Conservation (phyloP, 2,329 filamentous ascomycete species). For the Decorospora gaudefroyi region DNA sequence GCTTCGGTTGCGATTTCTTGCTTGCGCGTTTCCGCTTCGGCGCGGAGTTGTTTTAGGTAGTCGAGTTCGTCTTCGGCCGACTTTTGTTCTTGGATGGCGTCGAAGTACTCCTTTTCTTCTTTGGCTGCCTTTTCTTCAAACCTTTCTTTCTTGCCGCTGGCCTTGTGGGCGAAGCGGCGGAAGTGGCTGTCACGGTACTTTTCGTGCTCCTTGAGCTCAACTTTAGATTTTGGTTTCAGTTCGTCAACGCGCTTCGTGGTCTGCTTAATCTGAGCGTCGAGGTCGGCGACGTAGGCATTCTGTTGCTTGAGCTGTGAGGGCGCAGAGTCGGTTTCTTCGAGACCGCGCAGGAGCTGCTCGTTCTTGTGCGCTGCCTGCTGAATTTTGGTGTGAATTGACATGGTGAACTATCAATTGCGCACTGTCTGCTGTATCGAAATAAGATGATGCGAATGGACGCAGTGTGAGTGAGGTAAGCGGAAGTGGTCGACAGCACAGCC, state of each 20-base stretch:
- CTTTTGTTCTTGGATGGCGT: slow-evolving; percentile 42
- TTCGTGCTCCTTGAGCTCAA: slow-evolving; percentile 39
- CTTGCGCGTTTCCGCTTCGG: slow-evolving; percentile 30
- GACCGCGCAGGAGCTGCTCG: slow-evolving; percentile 30
- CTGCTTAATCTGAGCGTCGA: slow-evolving; percentile 28
- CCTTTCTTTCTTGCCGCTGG: slow-evolving; percentile 32
- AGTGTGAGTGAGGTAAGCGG: background rate
- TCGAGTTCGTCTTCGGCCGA: slow-evolving; percentile 38
- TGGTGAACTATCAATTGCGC: slow-evolving; percentile 1
- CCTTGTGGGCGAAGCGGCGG: slow-evolving; percentile 41
- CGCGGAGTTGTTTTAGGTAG: slow-evolving; percentile 30
- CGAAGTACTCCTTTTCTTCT: slow-evolving; percentile 45
- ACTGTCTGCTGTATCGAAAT: background rate
- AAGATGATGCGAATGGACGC: background rate
- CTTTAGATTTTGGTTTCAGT: slow-evolving; percentile 24
- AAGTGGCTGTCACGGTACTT: slow-evolving; percentile 44
- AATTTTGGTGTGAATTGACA: slow-evolving; percentile 34
- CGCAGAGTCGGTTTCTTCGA: slow-evolving; percentile 38
- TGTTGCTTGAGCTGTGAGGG: slow-evolving; percentile 41
- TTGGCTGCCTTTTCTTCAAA: slow-evolving; percentile 42
- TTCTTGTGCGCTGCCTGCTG: slow-evolving; percentile 36
- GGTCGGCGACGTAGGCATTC: slow-evolving; percentile 34
- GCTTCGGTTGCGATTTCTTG: slow-evolving; percentile 21
- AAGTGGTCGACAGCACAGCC: slow-evolving; percentile 3
- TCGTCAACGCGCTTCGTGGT: slow-evolving; percentile 25